A percentile compares a stretch with the other conserved stretches of the same genome.
Conservation (phyloP, 352 stramenopile genomes). For the Phytopythium boreale region DNA sequence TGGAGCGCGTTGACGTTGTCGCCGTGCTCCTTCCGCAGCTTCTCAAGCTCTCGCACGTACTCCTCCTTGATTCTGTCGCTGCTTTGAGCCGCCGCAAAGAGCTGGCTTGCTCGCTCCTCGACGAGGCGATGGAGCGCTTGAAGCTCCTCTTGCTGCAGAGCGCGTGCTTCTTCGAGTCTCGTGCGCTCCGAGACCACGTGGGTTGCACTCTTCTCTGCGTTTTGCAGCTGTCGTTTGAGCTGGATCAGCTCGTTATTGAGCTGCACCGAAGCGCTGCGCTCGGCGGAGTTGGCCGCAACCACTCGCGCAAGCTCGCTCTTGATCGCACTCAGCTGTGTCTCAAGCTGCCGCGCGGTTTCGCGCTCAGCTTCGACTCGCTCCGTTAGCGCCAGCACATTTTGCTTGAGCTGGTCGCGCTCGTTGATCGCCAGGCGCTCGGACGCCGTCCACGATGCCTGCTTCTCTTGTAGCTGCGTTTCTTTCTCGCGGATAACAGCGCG, state of each 20-base stretch:
- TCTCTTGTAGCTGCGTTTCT: conserved; percentile 30
- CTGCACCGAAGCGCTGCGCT: conserved; percentile 28
- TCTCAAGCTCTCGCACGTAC: conserved; percentile 45
- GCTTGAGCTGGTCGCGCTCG: conserved; percentile 52
- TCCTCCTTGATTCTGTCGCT: conserved; percentile 44
- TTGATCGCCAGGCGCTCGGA: conserved; percentile 33
- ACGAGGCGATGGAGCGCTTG: conserved; percentile 27
- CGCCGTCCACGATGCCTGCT: conserved; percentile 30
- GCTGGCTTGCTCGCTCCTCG: conserved; percentile 35
- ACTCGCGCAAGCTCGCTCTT: conserved; percentile 47
- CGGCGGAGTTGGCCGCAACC: conserved; percentile 24
- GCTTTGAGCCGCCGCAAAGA: conserved; percentile 22
- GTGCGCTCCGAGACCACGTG: conserved; percentile 38
- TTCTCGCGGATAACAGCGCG: conserved; percentile 35
- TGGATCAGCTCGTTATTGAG: conserved; percentile 49
- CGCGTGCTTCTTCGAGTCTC: conserved; percentile 32
- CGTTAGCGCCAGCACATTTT: conserved; percentile 35
- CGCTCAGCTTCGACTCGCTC: conserved; percentile 42
- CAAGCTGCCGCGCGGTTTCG: conserved; percentile 31
- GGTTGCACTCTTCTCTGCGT: conserved; percentile 38
- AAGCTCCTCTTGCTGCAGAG: conserved; percentile 29
- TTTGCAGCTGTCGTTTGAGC: conserved; percentile 52
- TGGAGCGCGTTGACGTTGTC: conserved; percentile 40
- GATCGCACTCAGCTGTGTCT: conserved; percentile 39
- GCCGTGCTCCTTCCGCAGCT: conserved; percentile 32